A percentile compares a stretch with the other conserved stretches of the same genome.
These are phyloP conservation scores for Malassezia restricta DNA, from an alignment of 1,284 basidiomycete genomes.

Conservation along the genomic window DNA sequence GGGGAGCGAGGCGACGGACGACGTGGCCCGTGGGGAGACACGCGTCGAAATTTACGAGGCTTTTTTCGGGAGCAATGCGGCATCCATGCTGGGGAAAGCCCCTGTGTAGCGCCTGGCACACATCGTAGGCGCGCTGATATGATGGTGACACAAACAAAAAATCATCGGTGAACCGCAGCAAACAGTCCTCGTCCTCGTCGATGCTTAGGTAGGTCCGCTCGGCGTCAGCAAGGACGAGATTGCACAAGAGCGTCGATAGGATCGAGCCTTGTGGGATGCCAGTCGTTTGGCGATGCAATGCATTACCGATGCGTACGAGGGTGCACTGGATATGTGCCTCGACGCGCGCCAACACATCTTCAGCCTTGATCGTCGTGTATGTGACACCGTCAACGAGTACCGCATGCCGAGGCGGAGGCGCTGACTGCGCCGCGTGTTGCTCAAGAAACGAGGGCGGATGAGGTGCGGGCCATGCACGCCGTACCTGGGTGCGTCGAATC, in stretches of 20 bases:
- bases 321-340: slow-evolving; percentile 82
- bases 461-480: slow-evolving; percentile 48
- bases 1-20: slow-evolving; percentile 26
- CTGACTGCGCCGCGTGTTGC: slow-evolving; percentile 51
- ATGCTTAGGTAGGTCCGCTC: slow-evolving; percentile 50
- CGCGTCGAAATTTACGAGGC: slow-evolving; percentile 65
- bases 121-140: slow-evolving; percentile 55
- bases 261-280: slow-evolving; percentile 95
- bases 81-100: slow-evolving; percentile 75
- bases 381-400: slow-evolving; percentile 74
- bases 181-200: neutral
- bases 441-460: slow-evolving; percentile 61
- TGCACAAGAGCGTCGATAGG: slow-evolving; percentile 71
- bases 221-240: slow-evolving; percentile 72
- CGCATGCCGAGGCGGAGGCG: slow-evolving; percentile 56
- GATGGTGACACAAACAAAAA: slow-evolving; percentile 77
- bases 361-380: slow-evolving; percentile 53
- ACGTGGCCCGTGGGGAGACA: slow-evolving; percentile 59
- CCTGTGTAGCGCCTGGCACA: slow-evolving; percentile 65
- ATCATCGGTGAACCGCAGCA: slow-evolving; percentile 77
- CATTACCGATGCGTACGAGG: slow-evolving; percentile 57
- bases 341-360: slow-evolving; percentile 61
- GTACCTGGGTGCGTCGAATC: slow-evolving; percentile 17
- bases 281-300: slow-evolving; percentile 69
- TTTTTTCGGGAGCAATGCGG: slow-evolving; percentile 75